These are phyloP conservation scores for Phialemoniopsis sp. DNA, from an alignment of 2,329 filamentous ascomycete species.

Conservation along the genomic window DNA sequence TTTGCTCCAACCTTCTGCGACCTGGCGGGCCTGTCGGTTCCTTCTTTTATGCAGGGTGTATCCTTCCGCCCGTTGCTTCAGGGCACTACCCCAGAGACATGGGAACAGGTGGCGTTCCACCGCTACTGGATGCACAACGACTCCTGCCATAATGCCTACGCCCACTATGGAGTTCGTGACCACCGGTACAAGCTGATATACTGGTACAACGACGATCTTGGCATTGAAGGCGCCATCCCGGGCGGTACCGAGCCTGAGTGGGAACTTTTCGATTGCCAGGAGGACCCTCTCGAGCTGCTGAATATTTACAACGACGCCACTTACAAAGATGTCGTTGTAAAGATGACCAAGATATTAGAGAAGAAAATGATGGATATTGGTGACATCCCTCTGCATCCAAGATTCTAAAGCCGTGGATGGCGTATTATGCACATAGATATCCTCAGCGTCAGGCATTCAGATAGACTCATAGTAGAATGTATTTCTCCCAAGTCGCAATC, in stretches of 20 bases:
- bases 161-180: conserved; percentile 44
- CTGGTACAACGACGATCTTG: conserved; percentile 46
- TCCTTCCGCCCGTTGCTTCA: conserved; percentile 32
- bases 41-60: conserved; percentile 45
- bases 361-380: conserved; percentile 46
- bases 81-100: conserved; percentile 30
- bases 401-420: no score
- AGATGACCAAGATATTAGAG: conserved; percentile 34
- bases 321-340: conserved; percentile 27
- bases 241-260: conserved; percentile 38
- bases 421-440: no score
- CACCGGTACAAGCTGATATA: conserved; percentile 49
- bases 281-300: conserved; percentile 41
- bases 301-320: conserved; percentile 31
- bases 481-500: no score
- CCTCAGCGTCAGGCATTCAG: no score
- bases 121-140: conserved; percentile 52
- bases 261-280: conserved; percentile 45
- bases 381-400: conserved; percentile 28
- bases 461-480: no score
- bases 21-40: conserved; percentile 29
- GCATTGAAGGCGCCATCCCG: conserved; percentile 32
- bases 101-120: conserved; percentile 47
- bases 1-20: conserved; percentile 45
- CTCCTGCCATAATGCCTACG: conserved; percentile 39